A percentile compares a stretch with the other conserved stretches of the same genome.
Conservation (phyloP, 2,329 filamentous ascomycete species). For the Alternaria dauci region DNA sequence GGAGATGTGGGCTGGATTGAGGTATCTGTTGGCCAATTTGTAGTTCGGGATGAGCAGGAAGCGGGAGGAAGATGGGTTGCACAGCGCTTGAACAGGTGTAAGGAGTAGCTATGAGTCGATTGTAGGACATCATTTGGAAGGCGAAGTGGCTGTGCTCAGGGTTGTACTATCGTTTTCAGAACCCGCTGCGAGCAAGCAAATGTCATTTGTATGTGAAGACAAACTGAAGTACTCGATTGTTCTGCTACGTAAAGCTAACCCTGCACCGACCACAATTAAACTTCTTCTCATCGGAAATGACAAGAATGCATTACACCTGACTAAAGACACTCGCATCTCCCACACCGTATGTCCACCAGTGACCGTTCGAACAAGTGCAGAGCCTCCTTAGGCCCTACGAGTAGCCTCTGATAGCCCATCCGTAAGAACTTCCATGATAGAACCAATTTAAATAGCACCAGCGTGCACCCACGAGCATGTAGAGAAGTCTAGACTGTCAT, state of each 20-base stretch:
- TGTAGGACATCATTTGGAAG: no score
- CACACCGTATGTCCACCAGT: no score
- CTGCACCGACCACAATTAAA: not conserved
- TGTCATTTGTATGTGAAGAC: not conserved
- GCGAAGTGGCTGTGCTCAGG: no score
- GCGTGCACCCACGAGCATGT: not conserved
- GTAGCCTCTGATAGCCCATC: no score
- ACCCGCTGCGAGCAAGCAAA: not conserved
- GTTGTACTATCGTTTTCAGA: no score
- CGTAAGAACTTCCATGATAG: no score
- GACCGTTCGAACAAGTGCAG: no score
- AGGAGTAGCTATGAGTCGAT: not conserved
- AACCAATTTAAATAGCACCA: not conserved
- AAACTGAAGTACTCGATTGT: not conserved
- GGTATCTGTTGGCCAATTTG: conserved; percentile 28
- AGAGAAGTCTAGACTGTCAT: not conserved
- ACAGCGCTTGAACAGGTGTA: not conserved
- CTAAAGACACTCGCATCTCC: no score
- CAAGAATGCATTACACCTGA: no score
- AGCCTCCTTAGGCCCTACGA: no score
- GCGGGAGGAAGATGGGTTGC: not conserved
- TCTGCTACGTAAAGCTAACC: not conserved
- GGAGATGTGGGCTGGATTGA: conserved; percentile 58
- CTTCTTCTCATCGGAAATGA: not conserved
- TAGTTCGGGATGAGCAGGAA: not conserved